phyloP scores from a whole-genome alignment of 1,284 basidiomycete species.

The Gymnopus androsaceus region DNA sequence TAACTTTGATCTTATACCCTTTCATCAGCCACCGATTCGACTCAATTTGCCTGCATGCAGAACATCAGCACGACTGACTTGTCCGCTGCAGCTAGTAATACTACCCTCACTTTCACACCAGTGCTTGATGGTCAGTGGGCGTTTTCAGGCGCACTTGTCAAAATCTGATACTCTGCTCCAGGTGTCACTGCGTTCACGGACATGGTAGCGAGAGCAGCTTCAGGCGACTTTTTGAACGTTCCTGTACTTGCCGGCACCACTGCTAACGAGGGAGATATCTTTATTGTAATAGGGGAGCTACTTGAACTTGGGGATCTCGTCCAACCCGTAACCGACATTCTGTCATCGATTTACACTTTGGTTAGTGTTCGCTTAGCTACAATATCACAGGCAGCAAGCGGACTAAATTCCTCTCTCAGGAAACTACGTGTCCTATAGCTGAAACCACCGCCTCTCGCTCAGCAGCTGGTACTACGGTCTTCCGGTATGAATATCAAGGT shows the following conservation, averaged over 20 bases:
- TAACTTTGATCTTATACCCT: background rate
- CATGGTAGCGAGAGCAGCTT: background rate
- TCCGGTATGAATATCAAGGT: constrained; percentile 1
- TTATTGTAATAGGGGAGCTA: background rate
- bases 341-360: background rate
- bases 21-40: background rate
- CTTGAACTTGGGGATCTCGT: background rate
- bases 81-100: background rate
- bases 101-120: background rate
- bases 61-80: background rate
- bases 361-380: too few relatives aligned
- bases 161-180: background rate
- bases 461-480: background rate
- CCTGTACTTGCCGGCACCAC: background rate
- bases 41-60: background rate
- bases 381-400: background rate
- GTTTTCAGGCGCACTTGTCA: background rate
- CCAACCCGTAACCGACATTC: background rate
- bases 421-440: background rate
- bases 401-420: background rate
- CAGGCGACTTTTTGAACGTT: background rate
- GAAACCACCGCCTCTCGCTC: background rate
- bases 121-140: background rate
- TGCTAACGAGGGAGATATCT: background rate
- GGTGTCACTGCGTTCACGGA: background rate